Base-by-base conservation (phyloP, 2,329 filamentous ascomycete species). In the Aureobasidium musti region DNA sequence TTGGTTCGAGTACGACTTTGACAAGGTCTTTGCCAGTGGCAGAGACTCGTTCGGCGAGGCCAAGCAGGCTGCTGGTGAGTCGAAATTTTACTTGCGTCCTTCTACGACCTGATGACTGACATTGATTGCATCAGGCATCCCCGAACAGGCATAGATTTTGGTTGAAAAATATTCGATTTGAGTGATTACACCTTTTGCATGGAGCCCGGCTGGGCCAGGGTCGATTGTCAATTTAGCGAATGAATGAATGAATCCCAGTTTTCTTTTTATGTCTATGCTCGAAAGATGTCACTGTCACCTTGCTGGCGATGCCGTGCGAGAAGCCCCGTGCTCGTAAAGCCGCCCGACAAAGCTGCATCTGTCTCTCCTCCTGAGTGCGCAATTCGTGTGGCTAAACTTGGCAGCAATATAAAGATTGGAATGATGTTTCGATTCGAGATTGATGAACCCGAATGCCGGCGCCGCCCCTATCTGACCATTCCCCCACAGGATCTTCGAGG, bases 1-100 rank as follows among this genome's bases (percentile, higher is more conserved):
- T 67, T 86, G 83, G 83, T 78, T 75, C 66, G 83, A 85, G 78
- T 82, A 82, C 71, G 82, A 85, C 71, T 82, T 84, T 71, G 83
- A 85, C 73, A 81, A 82, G 79, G 81, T 83, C 60, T 83, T 83
- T 73, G 79, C 77, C n/a, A 74, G 75, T 67, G 81, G 81, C 13
- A 76, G 82, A 43, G 79, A 82, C n/a, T 74, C 76, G 66, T 75
- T 81, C 66, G 79, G 79, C 30, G 80, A 81, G 71, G 69, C 77
- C 23, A 74, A 78, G 74, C 73, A 77, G 73, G 79, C 78, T 67
- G 73, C 71, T 56, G 79, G 78, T 30, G 75, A 65, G 65, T 63
- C 10, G 17, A 45, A 6, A 23, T 19, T 26, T 8, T 11, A 30
- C 21, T 37, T 49, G 11, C 28, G 11, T 52, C 21, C 50, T 21